These are phyloP conservation scores for Massarina eburnea DNA, from an alignment of 2,329 filamentous ascomycete species.

Conservation along the genomic window DNA sequence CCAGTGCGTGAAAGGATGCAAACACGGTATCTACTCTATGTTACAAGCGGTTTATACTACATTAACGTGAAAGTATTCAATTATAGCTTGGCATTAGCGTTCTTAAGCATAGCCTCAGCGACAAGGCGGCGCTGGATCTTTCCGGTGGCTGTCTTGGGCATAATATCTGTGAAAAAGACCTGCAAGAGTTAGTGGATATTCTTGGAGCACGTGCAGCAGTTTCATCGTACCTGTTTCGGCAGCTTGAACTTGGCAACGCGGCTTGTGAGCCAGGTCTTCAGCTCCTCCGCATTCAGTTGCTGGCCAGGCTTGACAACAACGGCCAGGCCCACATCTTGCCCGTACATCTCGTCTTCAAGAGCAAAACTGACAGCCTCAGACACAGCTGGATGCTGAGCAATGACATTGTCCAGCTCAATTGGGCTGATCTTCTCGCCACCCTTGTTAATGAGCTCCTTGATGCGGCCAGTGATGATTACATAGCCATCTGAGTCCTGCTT, in stretches of 20 bases:
- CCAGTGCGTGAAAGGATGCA: neutral
- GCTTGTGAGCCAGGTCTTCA: constrained; percentile 69
- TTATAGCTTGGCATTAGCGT: constrained; percentile 60
- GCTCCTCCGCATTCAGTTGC: constrained; percentile 56
- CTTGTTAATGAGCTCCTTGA: constrained; percentile 92
- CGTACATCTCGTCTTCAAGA: constrained; percentile 78
- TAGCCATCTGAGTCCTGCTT: constrained; percentile 79
- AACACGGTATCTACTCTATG: neutral
- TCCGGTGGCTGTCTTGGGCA: constrained; percentile 90
- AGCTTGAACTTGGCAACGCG: constrained; percentile 82
- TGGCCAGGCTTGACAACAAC: constrained; percentile 71
- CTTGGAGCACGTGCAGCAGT: neutral
- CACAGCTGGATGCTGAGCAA: constrained; percentile 72
- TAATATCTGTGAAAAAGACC: constrained; percentile 79
- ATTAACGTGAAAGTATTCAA: constrained; percentile 1
- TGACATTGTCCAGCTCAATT: constrained; percentile 82
- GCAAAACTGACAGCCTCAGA: constrained; percentile 82
- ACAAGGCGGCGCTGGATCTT: constrained; percentile 86
- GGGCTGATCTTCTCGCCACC: constrained; percentile 88
- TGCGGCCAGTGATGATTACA: constrained; percentile 82
- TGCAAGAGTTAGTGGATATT: constrained; percentile 36
- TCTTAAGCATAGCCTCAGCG: constrained; percentile 80
- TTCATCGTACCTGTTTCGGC: constrained; percentile 69
- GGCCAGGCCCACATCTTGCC: constrained; percentile 78
- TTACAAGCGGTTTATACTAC: constrained; percentile 10